Evolutionary conservation across 2,329 filamentous ascomycete genomes (phyloP).

Genomic region (Thelonectria blattea): DNA sequence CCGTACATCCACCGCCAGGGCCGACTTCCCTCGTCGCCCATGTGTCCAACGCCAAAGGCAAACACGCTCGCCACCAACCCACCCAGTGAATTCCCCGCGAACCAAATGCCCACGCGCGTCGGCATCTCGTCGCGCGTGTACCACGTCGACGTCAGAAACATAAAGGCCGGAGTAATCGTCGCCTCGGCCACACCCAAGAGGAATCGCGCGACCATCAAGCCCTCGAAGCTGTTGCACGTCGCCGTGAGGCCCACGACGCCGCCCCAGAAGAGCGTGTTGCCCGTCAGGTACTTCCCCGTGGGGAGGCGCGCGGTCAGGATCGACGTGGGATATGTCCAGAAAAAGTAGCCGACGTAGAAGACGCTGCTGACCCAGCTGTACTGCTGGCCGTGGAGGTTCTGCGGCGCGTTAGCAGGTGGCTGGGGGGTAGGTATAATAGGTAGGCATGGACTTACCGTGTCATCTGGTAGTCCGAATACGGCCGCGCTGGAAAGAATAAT

Average conservation of each 20-base stretch:
- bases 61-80: slow-evolving; percentile 56
- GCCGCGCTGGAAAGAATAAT: slow-evolving; percentile 61
- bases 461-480: slow-evolving; percentile 61
- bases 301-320: slow-evolving; percentile 55
- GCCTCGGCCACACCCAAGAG: slow-evolving; percentile 62
- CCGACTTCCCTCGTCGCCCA: slow-evolving; percentile 48
- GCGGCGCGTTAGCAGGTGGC: neutral
- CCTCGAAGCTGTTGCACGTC: slow-evolving; percentile 54
- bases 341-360: slow-evolving; percentile 54
- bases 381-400: slow-evolving; percentile 49
- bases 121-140: slow-evolving; percentile 64
- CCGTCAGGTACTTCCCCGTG: slow-evolving; percentile 53
- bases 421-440: accelerated
- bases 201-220: slow-evolving; percentile 58
- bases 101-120: slow-evolving; percentile 61
- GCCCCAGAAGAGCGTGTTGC: slow-evolving; percentile 59
- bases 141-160: slow-evolving; percentile 62
- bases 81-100: slow-evolving; percentile 57
- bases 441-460: slow-evolving; percentile 43
- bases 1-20: slow-evolving; percentile 67
- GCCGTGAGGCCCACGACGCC: slow-evolving; percentile 52
- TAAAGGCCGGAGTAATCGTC: slow-evolving; percentile 59
- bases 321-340: slow-evolving; percentile 57
- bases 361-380: slow-evolving; percentile 68
- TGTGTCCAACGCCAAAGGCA: slow-evolving; percentile 63